These are phyloP conservation scores for Rhizophagus sp. DNA, from an alignment of 192 early-diverging fungal species.

Conservation along the genomic window DNA sequence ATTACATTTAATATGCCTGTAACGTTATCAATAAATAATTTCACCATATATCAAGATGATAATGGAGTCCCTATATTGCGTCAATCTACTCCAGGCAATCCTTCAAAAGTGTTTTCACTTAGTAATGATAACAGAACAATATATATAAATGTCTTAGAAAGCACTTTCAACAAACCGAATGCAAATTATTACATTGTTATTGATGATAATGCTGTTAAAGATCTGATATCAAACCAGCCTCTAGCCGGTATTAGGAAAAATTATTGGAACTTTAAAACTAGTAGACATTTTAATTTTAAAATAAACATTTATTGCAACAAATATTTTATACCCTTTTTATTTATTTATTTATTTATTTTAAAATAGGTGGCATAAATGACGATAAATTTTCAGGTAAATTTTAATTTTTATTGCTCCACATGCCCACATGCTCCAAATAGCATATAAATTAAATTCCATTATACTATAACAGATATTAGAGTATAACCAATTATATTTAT, in stretches of 20 bases:
- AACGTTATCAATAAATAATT: neutral
- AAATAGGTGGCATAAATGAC: too few relatives aligned
- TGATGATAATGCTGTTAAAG: neutral
- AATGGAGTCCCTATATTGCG: neutral
- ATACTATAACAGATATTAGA: too few relatives aligned
- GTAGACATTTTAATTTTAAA: neutral
- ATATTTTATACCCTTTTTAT: neutral
- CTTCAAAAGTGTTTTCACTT: neutral
- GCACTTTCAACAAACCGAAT: slow-evolving; percentile 10
- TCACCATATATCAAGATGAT: neutral
- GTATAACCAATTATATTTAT: too few relatives aligned
- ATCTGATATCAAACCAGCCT: neutral
- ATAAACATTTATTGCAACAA: neutral
- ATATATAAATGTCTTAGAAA: neutral
- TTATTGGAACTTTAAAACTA: slow-evolving; percentile 8
- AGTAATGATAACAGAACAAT: neutral
- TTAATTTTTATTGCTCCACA: too few relatives aligned
- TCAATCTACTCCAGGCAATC: neutral
- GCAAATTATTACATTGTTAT: neutral
- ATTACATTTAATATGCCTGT: neutral
- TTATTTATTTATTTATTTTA: neutral
- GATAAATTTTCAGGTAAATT: neutral
- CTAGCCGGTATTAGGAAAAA: neutral
- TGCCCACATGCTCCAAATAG: too few relatives aligned
- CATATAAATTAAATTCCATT: too few relatives aligned